A percentile compares a stretch with the other conserved stretches of the same genome.
Evolutionary conservation across 2,329 filamentous ascomycete species (phyloP).

Genomic region (Didymella segeticola): DNA sequence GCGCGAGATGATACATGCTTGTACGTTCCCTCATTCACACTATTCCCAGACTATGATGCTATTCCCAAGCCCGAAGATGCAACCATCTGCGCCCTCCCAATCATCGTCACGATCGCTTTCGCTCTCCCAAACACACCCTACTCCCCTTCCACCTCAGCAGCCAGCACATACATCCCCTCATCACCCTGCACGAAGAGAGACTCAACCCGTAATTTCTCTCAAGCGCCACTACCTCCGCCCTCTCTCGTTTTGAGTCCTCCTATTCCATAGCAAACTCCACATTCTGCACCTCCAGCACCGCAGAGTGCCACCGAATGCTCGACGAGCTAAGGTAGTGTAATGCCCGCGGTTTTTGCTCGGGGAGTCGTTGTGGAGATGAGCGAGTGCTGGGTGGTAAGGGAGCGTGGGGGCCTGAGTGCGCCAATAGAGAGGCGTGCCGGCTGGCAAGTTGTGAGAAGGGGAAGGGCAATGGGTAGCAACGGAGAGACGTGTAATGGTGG

Average conservation of each 20-base stretch:
- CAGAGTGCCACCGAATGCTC: neutral
- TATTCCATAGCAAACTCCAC: neutral
- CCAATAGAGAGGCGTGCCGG: neutral
- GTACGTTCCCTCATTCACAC: neutral
- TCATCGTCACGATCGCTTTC: neutral
- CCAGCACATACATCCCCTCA: neutral
- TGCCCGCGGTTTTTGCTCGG: neutral
- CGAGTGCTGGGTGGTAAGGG: neutral
- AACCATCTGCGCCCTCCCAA: neutral
- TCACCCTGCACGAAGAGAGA: neutral
- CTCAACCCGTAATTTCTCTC: neutral
- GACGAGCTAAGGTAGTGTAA: neutral
- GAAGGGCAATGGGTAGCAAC: no score
- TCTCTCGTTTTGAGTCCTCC: neutral
- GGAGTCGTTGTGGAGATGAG: neutral
- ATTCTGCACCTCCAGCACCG: neutral
- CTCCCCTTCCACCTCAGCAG: neutral
- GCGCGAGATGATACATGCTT: neutral
- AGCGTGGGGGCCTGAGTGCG: neutral
- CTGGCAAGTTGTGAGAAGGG: neutral
- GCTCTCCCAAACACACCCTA: neutral
- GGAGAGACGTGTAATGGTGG: no score
- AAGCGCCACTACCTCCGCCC: neutral
- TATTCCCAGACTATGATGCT: no score
- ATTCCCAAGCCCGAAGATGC: neutral